Evolutionary conservation across 2,329 filamentous ascomycete genomes (phyloP), one percentile per base, ranked within the genome.

Genomic region (Pleomassaria siparia): DNA sequence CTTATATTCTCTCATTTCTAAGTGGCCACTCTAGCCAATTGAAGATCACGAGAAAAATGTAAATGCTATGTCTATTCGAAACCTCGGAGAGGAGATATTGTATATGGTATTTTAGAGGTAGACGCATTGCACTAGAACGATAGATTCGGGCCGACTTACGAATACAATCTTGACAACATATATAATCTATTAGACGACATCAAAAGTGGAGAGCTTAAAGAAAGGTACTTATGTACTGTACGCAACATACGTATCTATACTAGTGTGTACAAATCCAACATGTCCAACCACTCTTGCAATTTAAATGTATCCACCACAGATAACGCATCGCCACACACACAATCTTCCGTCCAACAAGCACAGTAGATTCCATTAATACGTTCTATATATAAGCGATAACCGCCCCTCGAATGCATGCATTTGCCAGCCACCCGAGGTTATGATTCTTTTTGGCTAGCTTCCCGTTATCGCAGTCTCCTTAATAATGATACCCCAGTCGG

Each of bases 11-110:
- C n/a, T 12, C 18, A 3, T 11, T 12, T 36, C 4, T 41, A 20
- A 24, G 6, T n/a, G n/a, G 22, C 35, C 8, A 7, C 15, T 52
- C 55, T 53, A 44, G 53, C 46, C 37, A 44, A n/a, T 21, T 3
- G 8, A 50, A 54, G 47, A 15, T n/a, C 33, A 25, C 16, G 29
- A 20, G 43, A 44, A 18, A 49, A n/a, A n/a, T n/a, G n/a, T n/a
- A n/a, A n/a, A n/a, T n/a, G n/a, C n/a, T n/a, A n/a, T n/a, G n/a
- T n/a, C n/a, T n/a, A n/a, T n/a, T n/a, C n/a, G n/a, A n/a, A n/a
- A n/a, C n/a, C n/a, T n/a, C n/a, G n/a, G n/a, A n/a, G n/a, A n/a
- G n/a, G n/a, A n/a, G n/a, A n/a, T n/a, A n/a, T n/a, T n/a, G n/a
- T n/a, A n/a, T n/a, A n/a, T n/a, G n/a, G n/a, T n/a, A n/a, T n/a